phyloP scores from a whole-genome alignment of 2,329 filamentous ascomycete genomes.

The Leptodontidium sp. region DNA sequence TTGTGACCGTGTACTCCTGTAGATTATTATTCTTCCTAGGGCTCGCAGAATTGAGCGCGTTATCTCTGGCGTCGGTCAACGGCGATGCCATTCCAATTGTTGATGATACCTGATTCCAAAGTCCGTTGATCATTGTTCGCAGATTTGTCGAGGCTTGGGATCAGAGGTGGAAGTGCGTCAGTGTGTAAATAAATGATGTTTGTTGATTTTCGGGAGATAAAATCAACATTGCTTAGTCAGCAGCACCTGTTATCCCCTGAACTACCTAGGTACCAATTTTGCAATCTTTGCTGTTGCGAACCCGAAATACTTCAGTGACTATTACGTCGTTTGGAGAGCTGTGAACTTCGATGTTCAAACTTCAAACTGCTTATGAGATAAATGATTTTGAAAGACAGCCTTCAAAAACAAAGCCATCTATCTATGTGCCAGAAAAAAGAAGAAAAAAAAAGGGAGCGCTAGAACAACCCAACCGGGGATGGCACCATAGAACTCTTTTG shows the following conservation, averaged over 20 bases:
- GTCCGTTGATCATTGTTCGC: conserved; percentile 24
- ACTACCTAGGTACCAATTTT: too few species aligned
- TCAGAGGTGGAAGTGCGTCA: neutral
- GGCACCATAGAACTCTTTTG: too few species aligned
- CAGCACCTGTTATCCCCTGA: neutral
- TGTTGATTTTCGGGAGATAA: conserved; percentile 7
- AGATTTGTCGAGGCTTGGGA: neutral
- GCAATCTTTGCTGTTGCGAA: too few species aligned
- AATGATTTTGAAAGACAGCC: too few species aligned
- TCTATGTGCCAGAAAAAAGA: too few species aligned
- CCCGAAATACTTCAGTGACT: too few species aligned
- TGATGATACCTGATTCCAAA: conserved; percentile 33
- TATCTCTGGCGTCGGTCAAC: conserved; percentile 32
- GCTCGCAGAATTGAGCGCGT: conserved; percentile 38
- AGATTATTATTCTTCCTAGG: conserved; percentile 28
- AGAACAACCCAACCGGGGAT: too few species aligned
- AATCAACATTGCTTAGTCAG: neutral
- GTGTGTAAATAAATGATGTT: neutral
- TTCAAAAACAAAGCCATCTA: too few species aligned
- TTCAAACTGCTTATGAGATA: too few species aligned
- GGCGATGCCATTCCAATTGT: conserved; percentile 39
- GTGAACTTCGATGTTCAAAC: too few species aligned
- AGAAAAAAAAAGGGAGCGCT: too few species aligned
- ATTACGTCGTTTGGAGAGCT: too few species aligned
- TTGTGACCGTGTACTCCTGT: conserved; percentile 42